Percentiles rank a stretch among this genome's conserved stretches.
phyloP scores from a whole-genome alignment of 2,329 filamentous ascomycete species.

The Coniella vitis region DNA sequence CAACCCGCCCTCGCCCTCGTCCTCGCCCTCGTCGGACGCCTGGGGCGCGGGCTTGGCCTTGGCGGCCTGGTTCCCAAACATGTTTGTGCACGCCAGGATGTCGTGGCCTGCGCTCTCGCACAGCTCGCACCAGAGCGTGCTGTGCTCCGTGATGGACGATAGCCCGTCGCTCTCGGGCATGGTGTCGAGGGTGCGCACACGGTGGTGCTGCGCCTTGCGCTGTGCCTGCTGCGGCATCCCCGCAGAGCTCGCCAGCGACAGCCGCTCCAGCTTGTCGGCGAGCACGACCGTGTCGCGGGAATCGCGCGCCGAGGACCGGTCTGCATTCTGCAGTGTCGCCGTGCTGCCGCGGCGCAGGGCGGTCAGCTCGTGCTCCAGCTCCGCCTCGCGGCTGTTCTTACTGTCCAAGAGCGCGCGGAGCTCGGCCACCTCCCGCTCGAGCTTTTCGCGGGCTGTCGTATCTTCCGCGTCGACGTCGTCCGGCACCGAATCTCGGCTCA shows the following conservation, averaged over 20 bases:
- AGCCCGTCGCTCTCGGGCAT: conserved; percentile 66
- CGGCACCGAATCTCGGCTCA: conserved; percentile 69
- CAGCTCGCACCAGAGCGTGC: conserved; percentile 85
- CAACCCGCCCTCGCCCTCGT: conserved; percentile 14
- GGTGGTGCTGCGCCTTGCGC: conserved; percentile 35
- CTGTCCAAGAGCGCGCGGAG: conserved; percentile 65
- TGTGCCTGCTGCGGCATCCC: conserved; percentile 16
- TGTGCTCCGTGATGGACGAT: conserved; percentile 65
- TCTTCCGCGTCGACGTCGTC: conserved; percentile 41
- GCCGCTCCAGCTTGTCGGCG: conserved; percentile 41
- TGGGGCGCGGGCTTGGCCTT: conserved; percentile 10
- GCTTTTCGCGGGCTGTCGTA: conserved; percentile 55
- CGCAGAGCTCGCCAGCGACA: conserved; percentile 33
- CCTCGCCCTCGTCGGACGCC: conserved; percentile 16
- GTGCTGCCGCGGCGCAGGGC: conserved; percentile 45
- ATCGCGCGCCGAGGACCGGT: conserved; percentile 55
- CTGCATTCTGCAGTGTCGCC: conserved; percentile 36
- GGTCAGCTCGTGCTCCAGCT: conserved; percentile 78
- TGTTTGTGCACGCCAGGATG: conserved; percentile 87
- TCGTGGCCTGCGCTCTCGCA: conserved; percentile 90
- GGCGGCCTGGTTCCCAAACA: conserved; percentile 53
- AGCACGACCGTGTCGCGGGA: conserved; percentile 60
- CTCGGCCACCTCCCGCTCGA: conserved; percentile 76
- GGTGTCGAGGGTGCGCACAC: conserved; percentile 53
- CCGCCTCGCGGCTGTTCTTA: conserved; percentile 70